Evolutionary conservation across 2,329 filamentous ascomycete genomes (phyloP), one percentile per base, ranked within the genome.

Genomic region (Ceratocystis variospora): DNA sequence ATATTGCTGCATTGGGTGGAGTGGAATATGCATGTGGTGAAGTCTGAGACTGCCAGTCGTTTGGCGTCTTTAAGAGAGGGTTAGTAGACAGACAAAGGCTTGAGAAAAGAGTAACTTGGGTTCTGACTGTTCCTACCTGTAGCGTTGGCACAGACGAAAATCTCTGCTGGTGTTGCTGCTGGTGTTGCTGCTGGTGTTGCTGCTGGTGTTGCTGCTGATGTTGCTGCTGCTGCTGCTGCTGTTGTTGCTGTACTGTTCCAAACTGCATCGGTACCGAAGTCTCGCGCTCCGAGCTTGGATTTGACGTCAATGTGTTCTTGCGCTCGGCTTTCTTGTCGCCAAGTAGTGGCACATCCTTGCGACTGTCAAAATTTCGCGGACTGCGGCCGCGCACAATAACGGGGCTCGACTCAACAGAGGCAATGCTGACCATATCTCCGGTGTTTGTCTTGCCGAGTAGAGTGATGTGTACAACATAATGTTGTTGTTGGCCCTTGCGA

Each of bases 341-440:
- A 0, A 85, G 87, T 62, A 96, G 78, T 0, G 89, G 88, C 63
- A 93, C 83, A 72, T 96, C 90, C 73, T 94, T 95, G 68, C 89
- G 83, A 65, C 89, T 91, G 72, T 96, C 91, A 74, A 97, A 97
- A 73, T 97, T 97, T 66, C 93, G 83, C 0, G 93, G 93, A 73
- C 91, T 96, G 67, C 93, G 84, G 44, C 93, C 93, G 66, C 93
- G 87, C 45, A 97, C 93, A 71, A 97, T 96, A 67, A 97, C 90
- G n/a, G 93, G 89, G 0, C 90, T 90, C 1, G 91, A 96, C 70
- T 88, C 87, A 15, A 95, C 87, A 74, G 96, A 91, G 69, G 89
- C 89, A 69, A 97, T 85, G 69, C 82, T 83, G 66, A 87, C 79
- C 28, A 86, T 83, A 10, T 88, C 90, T 0, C 88, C 79, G 0